Conservation (phyloP, 2,329 filamentous ascomycete species). For the Arachnomyces sp. region DNA sequence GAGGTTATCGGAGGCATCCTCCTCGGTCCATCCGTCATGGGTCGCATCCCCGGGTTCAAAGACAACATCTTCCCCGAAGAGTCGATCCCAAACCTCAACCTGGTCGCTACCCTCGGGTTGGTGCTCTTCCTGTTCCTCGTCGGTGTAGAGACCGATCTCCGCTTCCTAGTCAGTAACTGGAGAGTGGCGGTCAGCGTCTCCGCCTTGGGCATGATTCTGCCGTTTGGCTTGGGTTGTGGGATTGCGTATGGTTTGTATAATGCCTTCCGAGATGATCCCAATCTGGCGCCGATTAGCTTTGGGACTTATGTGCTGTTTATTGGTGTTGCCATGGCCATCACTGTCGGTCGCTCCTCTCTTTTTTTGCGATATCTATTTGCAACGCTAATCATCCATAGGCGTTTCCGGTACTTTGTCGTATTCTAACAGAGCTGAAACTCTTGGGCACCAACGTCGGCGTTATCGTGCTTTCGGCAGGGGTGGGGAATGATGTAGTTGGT, state of each 20-base stretch:
- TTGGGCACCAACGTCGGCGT: constrained; percentile 76
- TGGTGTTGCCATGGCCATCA: constrained; percentile 88
- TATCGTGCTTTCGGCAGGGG: constrained; percentile 68
- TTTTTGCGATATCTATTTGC: not conserved
- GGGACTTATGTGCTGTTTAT: constrained; percentile 68
- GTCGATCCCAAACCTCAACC: constrained; percentile 66
- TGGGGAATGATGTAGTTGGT: constrained; percentile 83
- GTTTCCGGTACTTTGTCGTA: constrained; percentile 87
- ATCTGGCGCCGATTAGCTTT: constrained; percentile 52
- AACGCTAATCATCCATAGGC: constrained; percentile 36
- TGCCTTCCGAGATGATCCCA: constrained; percentile 56
- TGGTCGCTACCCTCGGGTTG: constrained; percentile 76
- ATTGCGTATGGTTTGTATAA: constrained; percentile 76
- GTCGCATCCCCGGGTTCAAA: constrained; percentile 72
- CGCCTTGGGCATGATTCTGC: constrained; percentile 69
- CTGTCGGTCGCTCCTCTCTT: constrained; percentile 48
- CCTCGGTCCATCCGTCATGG: constrained; percentile 80
- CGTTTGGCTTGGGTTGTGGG: constrained; percentile 73
- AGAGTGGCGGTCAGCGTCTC: constrained; percentile 69
- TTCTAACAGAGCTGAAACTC: constrained; percentile 82
- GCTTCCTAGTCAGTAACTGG: constrained; percentile 74
- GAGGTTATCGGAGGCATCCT: constrained; percentile 81
- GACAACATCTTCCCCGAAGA: constrained; percentile 66
- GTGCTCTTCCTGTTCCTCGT: constrained; percentile 83
- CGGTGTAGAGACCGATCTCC: constrained; percentile 76